Evolutionary conservation across 495 filamentous ascomycete genomes (phyloP).

Genomic region (Talaromyces ruber): DNA sequence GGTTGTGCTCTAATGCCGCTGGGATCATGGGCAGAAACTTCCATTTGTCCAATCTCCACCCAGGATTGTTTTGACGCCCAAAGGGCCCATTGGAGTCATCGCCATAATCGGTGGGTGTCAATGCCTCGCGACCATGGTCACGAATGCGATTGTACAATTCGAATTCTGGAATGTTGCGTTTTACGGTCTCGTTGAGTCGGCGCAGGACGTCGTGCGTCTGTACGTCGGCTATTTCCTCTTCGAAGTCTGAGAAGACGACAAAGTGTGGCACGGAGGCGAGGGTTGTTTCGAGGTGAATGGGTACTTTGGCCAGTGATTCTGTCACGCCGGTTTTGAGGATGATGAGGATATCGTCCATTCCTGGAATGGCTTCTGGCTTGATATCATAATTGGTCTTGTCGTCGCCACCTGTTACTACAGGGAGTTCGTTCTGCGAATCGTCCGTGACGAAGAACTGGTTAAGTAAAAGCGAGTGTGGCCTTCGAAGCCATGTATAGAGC

Average conservation of each 20-base stretch:
- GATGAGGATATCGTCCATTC: conserved; percentile 30
- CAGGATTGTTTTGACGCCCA: conserved; percentile 31
- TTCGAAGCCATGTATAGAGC: neutral
- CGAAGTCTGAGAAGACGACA: conserved; percentile 39
- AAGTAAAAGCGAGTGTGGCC: neutral
- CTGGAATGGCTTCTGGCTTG: conserved; percentile 1
- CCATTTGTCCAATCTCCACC: conserved; percentile 63
- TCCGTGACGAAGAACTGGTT: neutral
- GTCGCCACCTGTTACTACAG: neutral
- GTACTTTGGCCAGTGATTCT: conserved; percentile 27
- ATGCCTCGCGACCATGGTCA: conserved; percentile 25
- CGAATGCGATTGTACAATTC: conserved; percentile 30
- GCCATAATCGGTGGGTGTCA: conserved; percentile 18
- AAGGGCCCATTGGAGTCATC: conserved; percentile 26
- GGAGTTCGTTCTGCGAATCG: neutral
- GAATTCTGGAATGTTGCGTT: conserved; percentile 33
- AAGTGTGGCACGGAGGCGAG: conserved; percentile 33
- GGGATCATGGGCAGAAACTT: conserved; percentile 62
- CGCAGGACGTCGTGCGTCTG: conserved; percentile 31
- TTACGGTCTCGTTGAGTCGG: conserved; percentile 23
- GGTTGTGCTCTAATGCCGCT: conserved; percentile 39
- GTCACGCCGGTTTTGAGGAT: conserved; percentile 36
- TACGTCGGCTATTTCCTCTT: conserved; percentile 31
- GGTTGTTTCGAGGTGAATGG: conserved; percentile 31
- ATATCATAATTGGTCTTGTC: neutral